Evolutionary conservation across 352 stramenopile species (phyloP).

Genomic region (Phytophthora europaea): DNA sequence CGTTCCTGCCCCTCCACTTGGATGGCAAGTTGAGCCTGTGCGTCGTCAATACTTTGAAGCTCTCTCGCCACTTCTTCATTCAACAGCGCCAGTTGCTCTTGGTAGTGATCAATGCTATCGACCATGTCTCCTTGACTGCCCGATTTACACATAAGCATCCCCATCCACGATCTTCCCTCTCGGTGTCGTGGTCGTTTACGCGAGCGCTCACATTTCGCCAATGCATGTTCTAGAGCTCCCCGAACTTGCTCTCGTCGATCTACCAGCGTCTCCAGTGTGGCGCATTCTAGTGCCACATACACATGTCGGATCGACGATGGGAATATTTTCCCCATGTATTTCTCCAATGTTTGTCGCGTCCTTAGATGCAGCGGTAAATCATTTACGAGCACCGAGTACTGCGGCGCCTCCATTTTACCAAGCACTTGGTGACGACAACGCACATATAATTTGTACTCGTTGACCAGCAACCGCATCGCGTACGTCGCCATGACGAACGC

Average conservation of each 20-base stretch:
- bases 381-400: conserved; percentile 83
- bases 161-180: conserved; percentile 52
- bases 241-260: conserved; percentile 59
- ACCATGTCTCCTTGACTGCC: conserved; percentile 49
- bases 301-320: conserved; percentile 66
- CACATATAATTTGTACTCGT: conserved; percentile 78
- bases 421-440: conserved; percentile 69
- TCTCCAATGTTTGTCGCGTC: conserved; percentile 66
- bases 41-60: conserved; percentile 69
- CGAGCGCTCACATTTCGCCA: conserved; percentile 58
- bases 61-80: conserved; percentile 72
- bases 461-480: conserved; percentile 64
- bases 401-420: conserved; percentile 55
- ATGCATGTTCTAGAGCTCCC: conserved; percentile 58
- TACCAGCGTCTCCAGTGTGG: conserved; percentile 62
- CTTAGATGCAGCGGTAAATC: conserved; percentile 73
- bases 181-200: conserved; percentile 57
- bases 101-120: conserved; percentile 74
- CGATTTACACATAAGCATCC: conserved; percentile 50
- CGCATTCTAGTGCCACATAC: conserved; percentile 80
- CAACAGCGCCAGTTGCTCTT: conserved; percentile 61
- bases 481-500: conserved; percentile 67
- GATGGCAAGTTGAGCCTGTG: conserved; percentile 58
- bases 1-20: conserved; percentile 48
- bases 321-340: conserved; percentile 82